Evolutionary conservation across 2,329 filamentous ascomycete species (phyloP), one percentile per base, ranked within the genome.

Genomic region (Alternaria panax): DNA sequence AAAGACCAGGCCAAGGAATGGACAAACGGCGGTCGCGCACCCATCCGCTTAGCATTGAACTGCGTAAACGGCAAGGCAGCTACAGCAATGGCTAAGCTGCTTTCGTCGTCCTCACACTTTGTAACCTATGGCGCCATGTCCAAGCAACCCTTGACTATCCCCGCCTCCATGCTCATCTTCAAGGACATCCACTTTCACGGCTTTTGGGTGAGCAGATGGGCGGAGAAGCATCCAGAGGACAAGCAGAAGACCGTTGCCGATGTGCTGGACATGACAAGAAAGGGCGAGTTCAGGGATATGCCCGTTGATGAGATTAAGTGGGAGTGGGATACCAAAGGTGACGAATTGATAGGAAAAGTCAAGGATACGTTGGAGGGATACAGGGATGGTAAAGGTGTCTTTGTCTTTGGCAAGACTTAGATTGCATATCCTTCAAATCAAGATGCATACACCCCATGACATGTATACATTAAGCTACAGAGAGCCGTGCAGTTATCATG

Each of bases 71-170:
- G 95, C 5, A 92, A 93, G 76, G 88, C 89, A 11, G 92, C 93
- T 4, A 90, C 90, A 27, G 86, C 89, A 1, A 83, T 99, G 73
- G 90, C 93, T 6, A 92, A 93, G 71, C 85, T 86, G 7, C 84
- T 99, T 3, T 74, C 75, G 5, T 81, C 87, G 0, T 86, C 87
- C 22, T 91, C 87, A 1, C 89, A 90, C 57, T 83, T 98, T 78
- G 92, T 99, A 24, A 97, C 94, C 5, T 99, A 99, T 75, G 95
- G 95, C 25, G 94, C 92, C 51, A 99, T 99, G 95, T 88, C 91
- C 32, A 91, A 91, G 76, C 90, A 96, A 81, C 93, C 94, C 0
- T 85, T 97, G 25, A 84, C 86, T 7, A 80, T 98, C 62, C 92
- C 94, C 0, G 91, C 93, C 0, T 91, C 91, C 0, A 83, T 96